A percentile compares a stretch with the other conserved stretches of the same genome.
These are phyloP conservation scores for Penicillium sp. DNA, from an alignment of 2,329 filamentous ascomycete genomes.

Conservation along the genomic window DNA sequence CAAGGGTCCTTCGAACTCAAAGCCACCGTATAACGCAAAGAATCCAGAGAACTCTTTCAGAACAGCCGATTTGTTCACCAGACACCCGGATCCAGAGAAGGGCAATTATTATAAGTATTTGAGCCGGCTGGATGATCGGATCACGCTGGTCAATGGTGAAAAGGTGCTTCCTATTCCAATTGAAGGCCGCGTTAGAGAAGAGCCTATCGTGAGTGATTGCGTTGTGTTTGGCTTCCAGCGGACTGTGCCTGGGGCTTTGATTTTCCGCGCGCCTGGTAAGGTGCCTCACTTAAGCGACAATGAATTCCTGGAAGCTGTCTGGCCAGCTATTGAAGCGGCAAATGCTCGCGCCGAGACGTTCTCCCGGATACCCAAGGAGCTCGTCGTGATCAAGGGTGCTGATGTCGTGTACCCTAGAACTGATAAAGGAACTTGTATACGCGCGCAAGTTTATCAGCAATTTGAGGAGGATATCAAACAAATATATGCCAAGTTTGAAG, in stretches of 20 bases:
- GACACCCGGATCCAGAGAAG: conserved; percentile 41
- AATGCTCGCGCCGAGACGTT: conserved; percentile 55
- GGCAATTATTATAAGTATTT: conserved; percentile 45
- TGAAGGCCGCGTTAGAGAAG: conserved; percentile 55
- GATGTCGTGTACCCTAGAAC: conserved; percentile 51
- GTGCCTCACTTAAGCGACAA: conserved; percentile 49
- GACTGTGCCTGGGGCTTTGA: conserved; percentile 51
- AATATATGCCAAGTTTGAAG: conserved; percentile 46
- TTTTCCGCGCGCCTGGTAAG: conserved; percentile 52
- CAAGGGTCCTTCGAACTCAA: conserved; percentile 48
- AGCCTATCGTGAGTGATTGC: conserved; percentile 54
- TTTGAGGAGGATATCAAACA: conserved; percentile 51
- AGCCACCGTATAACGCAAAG: conserved; percentile 26
- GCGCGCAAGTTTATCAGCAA: conserved; percentile 50
- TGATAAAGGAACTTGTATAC: conserved; percentile 58
- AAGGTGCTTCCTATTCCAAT: conserved; percentile 50
- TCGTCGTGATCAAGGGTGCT: conserved; percentile 50
- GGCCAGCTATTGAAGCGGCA: conserved; percentile 51
- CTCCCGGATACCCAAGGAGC: conserved; percentile 53
- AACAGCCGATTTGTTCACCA: conserved; percentile 53
- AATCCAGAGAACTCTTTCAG: conserved; percentile 57
- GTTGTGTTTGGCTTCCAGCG: conserved; percentile 56
- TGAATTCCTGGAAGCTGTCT: conserved; percentile 44
- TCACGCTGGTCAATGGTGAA: conserved; percentile 51
- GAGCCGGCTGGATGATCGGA: conserved; percentile 46